phyloP scores from a whole-genome alignment of 768 basidiomycete genomes.

The Serendipita sp. region DNA sequence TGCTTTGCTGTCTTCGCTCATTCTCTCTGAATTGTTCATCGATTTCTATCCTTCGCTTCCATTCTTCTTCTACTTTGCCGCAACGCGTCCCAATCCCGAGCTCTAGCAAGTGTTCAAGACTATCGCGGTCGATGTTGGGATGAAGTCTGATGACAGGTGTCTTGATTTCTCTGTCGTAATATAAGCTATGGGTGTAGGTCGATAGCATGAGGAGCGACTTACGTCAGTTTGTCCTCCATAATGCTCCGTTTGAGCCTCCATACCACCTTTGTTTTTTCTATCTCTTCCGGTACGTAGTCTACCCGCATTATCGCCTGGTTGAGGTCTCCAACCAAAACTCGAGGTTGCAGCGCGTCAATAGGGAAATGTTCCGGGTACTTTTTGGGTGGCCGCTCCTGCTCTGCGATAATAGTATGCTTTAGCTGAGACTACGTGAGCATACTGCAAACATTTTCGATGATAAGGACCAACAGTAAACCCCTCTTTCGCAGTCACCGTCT shows the following conservation, averaged over 20 bases:
- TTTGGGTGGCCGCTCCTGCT: not conserved
- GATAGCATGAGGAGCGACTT: not conserved
- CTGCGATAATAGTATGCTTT: not conserved
- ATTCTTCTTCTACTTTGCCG: not conserved
- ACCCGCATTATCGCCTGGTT: conserved; percentile 26
- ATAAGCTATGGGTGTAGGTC: not conserved
- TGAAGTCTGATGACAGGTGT: not conserved
- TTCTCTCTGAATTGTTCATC: not conserved
- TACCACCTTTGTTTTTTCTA: not conserved
- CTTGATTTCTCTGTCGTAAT: not conserved
- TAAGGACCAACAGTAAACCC: conserved; percentile 30
- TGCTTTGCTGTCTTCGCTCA: not conserved
- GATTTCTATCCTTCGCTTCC: not conserved
- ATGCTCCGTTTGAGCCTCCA: not conserved
- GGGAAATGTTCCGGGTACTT: not conserved
- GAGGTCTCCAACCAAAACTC: conserved; percentile 26
- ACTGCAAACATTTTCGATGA: not conserved
- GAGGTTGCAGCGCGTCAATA: conserved; percentile 14
- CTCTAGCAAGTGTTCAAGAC: not conserved
- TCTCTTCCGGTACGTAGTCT: conserved; percentile 11
- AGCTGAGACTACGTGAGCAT: not conserved
- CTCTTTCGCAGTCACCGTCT: conserved; percentile 26
- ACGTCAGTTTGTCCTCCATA: not conserved
- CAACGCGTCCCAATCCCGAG: not conserved
- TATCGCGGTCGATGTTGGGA: not conserved